A percentile compares a stretch with the other conserved stretches of the same genome.
Conservation (phyloP, 2,329 filamentous ascomycete genomes). For the Pseudogymnoascus sp. region DNA sequence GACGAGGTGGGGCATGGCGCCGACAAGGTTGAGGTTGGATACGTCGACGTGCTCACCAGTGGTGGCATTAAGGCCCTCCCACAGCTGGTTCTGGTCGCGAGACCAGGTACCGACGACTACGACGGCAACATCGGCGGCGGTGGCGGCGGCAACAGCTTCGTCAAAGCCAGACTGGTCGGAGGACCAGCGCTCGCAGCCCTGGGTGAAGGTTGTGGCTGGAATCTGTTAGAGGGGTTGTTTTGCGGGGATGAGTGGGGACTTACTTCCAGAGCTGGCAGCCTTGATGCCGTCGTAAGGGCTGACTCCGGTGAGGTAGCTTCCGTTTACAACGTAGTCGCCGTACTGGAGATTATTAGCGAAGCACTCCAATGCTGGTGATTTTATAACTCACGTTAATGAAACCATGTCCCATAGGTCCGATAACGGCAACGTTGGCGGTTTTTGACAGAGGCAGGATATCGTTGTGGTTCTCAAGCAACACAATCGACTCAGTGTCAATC, state of each 20-base stretch:
- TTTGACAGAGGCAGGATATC: slow-evolving; percentile 58
- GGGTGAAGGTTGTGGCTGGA: slow-evolving; percentile 50
- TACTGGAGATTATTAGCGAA: slow-evolving; percentile 38
- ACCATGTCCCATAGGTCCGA: slow-evolving; percentile 67
- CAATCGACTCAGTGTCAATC: slow-evolving; percentile 72
- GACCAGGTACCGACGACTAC: slow-evolving; percentile 71
- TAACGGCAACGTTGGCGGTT: slow-evolving; percentile 61
- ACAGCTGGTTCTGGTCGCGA: slow-evolving; percentile 64
- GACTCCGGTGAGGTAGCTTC: slow-evolving; percentile 55
- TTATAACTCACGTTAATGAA: slow-evolving; percentile 54
- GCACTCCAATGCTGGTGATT: neutral
- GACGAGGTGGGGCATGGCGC: slow-evolving; percentile 60
- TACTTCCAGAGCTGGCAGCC: slow-evolving; percentile 47
- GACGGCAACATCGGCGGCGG: slow-evolving; percentile 62
- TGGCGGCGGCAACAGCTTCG: slow-evolving; percentile 57
- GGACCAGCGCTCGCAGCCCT: slow-evolving; percentile 68
- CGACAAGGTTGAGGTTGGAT: slow-evolving; percentile 56
- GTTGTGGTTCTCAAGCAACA: slow-evolving; percentile 70
- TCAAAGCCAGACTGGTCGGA: slow-evolving; percentile 59
- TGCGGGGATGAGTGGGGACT: neutral
- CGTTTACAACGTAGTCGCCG: slow-evolving; percentile 65
- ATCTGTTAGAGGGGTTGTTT: neutral
- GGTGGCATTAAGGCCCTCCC: slow-evolving; percentile 63
- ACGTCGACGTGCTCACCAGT: slow-evolving; percentile 69
- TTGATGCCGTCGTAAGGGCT: slow-evolving; percentile 64